Evolutionary conservation across 1,284 basidiomycete species (phyloP), one percentile per base, ranked within the genome.

Genomic region (Porogramme epimiltina): DNA sequence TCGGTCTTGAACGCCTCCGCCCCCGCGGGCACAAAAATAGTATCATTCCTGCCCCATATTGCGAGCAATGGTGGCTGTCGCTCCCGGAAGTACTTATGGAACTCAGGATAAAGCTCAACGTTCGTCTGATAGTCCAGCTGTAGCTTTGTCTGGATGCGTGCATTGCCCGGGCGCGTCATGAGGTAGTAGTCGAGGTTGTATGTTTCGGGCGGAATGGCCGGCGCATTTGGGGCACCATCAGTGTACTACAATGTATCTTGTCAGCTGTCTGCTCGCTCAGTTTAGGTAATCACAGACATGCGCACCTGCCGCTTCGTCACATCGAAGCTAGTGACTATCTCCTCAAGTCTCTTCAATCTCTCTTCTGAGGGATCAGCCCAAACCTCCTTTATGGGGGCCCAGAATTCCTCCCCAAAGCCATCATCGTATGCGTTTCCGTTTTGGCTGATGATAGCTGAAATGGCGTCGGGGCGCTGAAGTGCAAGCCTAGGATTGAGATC

Each of bases 371-470:
- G 59, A 9, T 68, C 55, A 5, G 54, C 65, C 77, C 76, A 78
- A 45, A 68, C 73, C 18, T 53, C 47, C 28, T 65, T 45, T 31
- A 78, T 52, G 13, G 63, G 59, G 6, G 65, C 68, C 76, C 77
- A 80, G 55, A 74, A 74, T 0, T 50, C 59, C 28, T 45, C 19
- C 0, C 74, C 74, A 2, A 80, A 59, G 1, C 78, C 78, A 28
- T 74, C 76, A 3, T 65, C 66, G 54, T 76, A 80, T 0, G 76
- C 74, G 57, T 79, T 79, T 4, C 77, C 78, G 55, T 77, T 79
- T 63, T 81, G 79, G 0, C 70, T 60, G 50, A 80, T 69, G 57
- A 80, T 70, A 3, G 70, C 78, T 2, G 67, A 72, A 55, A 81
- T 67, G 3, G 68, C 65, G 6, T 71, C 62, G 0, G 78, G 78